Conservation (phyloP, 208 protist species). For the Acanthamoeba comandoni region DNA sequence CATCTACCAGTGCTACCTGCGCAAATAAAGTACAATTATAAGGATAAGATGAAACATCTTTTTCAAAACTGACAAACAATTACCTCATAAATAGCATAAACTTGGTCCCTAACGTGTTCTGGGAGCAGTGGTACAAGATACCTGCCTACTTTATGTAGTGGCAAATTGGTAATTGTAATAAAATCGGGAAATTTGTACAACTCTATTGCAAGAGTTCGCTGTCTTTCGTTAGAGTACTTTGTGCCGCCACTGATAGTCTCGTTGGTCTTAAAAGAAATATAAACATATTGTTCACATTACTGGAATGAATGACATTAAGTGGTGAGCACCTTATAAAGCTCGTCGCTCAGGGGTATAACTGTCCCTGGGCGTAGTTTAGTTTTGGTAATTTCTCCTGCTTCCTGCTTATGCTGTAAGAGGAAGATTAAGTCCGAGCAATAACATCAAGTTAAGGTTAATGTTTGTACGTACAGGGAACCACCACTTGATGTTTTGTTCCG, state of each 20-base stretch:
- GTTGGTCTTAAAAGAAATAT: no score
- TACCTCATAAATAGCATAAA: constrained; percentile 74
- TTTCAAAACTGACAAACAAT: background rate
- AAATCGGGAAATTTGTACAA: constrained; percentile 46
- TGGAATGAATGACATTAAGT: no score
- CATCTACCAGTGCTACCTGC: constrained; percentile 65
- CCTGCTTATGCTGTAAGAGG: background rate
- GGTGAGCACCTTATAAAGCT: constrained; percentile 15
- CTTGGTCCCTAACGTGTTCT: constrained; percentile 7
- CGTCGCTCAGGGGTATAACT: constrained; percentile 41
- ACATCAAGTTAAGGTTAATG: background rate
- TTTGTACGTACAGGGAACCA: constrained; percentile 46
- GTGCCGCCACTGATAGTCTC: no score
- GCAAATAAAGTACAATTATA: background rate
- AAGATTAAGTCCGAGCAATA: background rate
- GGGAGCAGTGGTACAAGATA: constrained; percentile 69
- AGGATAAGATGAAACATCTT: background rate
- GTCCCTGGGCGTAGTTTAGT: constrained; percentile 12
- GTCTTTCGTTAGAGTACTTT: background rate
- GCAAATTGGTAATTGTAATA: constrained; percentile 5
- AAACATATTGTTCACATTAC: no score
- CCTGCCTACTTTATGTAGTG: constrained; percentile 69
- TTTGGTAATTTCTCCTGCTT: background rate
- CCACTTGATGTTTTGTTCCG: constrained; percentile 39
- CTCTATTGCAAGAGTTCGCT: constrained; percentile 57